Conservation (phyloP, 495 filamentous ascomycete species). For the Lasiosphaeriaceae sp. region DNA sequence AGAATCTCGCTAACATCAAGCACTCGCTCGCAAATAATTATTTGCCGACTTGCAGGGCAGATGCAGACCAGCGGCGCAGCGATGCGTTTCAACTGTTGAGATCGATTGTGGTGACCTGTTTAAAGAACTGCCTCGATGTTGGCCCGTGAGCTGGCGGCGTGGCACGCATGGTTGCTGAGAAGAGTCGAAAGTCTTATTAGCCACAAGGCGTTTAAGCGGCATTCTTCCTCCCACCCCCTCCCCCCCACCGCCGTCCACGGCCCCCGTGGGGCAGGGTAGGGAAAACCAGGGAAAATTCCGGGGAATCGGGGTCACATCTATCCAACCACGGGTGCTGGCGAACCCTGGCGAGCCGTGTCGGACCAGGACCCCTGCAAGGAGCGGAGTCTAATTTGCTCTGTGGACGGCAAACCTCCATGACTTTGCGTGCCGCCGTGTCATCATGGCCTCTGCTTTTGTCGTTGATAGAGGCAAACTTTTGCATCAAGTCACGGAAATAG, state of each 20-base stretch:
- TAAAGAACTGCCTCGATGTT: too few relatives aligned
- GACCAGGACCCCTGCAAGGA: slow-evolving; percentile 17
- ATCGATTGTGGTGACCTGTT: not conserved
- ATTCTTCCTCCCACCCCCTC: slow-evolving; percentile 12
- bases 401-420: not conserved
- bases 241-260: not conserved
- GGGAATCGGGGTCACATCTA: slow-evolving; percentile 35
- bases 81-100: not conserved
- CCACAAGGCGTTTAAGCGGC: slow-evolving; percentile 18
- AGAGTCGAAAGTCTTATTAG: not conserved
- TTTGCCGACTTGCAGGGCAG: not conserved
- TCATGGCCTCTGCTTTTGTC: not conserved
- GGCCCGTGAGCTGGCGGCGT: not conserved
- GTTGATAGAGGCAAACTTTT: not conserved
- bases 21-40: not conserved
- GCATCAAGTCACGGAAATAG: not conserved
- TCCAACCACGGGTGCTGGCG: slow-evolving; percentile 30
- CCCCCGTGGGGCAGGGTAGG: slow-evolving; percentile 20
- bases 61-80: not conserved
- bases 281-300: slow-evolving; percentile 19
- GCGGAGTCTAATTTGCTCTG: slow-evolving; percentile 6
- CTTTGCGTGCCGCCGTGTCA: not conserved
- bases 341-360: slow-evolving; percentile 8
- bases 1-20: not conserved
- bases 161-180: not conserved